Evolutionary conservation across 108 stramenopile genomes (phyloP).

Genomic region (Ochromonas danica): DNA sequence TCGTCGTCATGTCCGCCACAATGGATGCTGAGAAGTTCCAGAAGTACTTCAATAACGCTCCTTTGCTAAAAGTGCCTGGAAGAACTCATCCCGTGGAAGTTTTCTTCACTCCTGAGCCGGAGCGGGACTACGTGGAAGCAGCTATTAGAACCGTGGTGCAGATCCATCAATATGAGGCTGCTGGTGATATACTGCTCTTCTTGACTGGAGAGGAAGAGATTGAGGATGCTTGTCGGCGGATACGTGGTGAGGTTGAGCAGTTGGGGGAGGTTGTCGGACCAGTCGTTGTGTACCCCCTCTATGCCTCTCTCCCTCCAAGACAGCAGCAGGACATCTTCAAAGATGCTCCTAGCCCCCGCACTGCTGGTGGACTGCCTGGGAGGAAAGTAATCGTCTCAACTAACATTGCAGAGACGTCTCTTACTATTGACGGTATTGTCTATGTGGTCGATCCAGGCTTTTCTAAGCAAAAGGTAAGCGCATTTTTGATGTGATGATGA

Average conservation of each 20-base stretch:
- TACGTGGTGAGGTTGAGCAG: constrained; percentile 68
- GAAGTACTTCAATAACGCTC: constrained; percentile 72
- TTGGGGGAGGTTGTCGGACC: constrained; percentile 67
- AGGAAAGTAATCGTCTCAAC: constrained; percentile 96
- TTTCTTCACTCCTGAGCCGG: constrained; percentile 93
- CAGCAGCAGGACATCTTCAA: constrained; percentile 88
- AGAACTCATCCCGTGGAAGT: constrained; percentile 94
- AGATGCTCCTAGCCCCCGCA: constrained; percentile 80
- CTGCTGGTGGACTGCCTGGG: constrained; percentile 88
- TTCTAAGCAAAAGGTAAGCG: constrained; percentile 84
- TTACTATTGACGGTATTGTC: constrained; percentile 99
- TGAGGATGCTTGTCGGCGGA: constrained; percentile 90
- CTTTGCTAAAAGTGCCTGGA: constrained; percentile 89
- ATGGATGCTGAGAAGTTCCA: constrained; percentile 88
- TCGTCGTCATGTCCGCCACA: constrained; percentile 97
- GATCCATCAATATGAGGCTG: constrained; percentile 93
- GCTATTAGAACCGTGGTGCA: constrained; percentile 91
- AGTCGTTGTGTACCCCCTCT: constrained; percentile 89
- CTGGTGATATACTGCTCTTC: constrained; percentile 96
- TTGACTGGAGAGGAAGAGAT: constrained; percentile 98
- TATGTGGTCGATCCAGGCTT: constrained; percentile 99
- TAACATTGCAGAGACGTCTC: constrained; percentile 96
- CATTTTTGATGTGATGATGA: too few species aligned
- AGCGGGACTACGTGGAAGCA: constrained; percentile 97
- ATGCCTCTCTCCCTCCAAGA: constrained; percentile 89